Evolutionary conservation across 176 grass and related monocot genomes (phyloP).

Genomic region (Tillandsia fasciculata): DNA sequence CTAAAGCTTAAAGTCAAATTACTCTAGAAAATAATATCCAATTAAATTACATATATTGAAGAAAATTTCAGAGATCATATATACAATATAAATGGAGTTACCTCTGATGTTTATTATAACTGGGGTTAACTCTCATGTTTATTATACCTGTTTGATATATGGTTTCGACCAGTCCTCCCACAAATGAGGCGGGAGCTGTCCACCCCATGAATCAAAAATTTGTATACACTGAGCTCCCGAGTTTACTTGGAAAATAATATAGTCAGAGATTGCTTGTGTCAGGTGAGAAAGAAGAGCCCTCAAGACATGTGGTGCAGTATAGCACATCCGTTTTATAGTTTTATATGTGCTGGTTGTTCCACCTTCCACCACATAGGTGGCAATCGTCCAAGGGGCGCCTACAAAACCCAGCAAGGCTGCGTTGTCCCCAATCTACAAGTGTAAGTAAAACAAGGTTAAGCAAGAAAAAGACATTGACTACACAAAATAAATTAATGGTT

Average conservation of each 20-base stretch:
- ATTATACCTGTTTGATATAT: constrained; percentile 76
- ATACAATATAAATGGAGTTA: background rate
- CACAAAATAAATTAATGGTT: background rate
- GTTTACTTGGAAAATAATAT: constrained; percentile 89
- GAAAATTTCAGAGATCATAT: background rate
- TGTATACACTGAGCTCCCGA: constrained; percentile 96
- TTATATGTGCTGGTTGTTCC: constrained; percentile 81
- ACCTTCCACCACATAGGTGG: constrained; percentile 93
- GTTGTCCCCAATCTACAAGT: constrained; percentile 62
- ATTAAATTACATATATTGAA: background rate
- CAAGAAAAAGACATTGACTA: background rate
- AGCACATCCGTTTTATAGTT: constrained; percentile 91
- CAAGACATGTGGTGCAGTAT: constrained; percentile 71
- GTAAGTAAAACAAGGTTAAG: background rate
- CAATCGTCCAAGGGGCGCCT: constrained; percentile 96
- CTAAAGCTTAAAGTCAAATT: no score
- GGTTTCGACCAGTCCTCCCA: constrained; percentile 99
- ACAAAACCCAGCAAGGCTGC: constrained; percentile 95
- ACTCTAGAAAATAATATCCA: no score
- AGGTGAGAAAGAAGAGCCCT: constrained; percentile 82
- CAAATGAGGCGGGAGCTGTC: constrained; percentile 88
- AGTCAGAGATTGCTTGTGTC: constrained; percentile 74
- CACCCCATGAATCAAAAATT: constrained; percentile 99
- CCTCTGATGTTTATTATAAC: constrained; percentile 20
- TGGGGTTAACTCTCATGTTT: constrained; percentile 9